Evolutionary conservation across 306 rosid species (phyloP).

Genomic region (Lupinus albus): DNA sequence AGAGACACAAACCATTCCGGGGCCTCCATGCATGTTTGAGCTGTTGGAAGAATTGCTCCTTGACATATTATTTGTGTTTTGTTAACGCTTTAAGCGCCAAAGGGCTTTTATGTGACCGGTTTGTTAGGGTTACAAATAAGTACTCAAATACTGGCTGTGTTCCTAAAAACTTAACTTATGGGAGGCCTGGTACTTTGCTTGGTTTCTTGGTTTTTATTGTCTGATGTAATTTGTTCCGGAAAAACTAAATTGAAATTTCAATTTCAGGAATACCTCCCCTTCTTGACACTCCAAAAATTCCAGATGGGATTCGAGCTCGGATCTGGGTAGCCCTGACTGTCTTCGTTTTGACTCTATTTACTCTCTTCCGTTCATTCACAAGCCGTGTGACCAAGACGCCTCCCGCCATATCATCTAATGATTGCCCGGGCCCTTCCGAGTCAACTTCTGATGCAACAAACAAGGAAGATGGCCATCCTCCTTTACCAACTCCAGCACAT

Average conservation of each 20-base stretch:
- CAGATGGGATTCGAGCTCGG: conserved; percentile 59
- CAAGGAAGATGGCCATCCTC: conserved; percentile 46
- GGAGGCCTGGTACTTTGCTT: conserved; percentile 22
- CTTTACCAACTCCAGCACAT: conserved; percentile 50
- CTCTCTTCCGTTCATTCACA: conserved; percentile 52
- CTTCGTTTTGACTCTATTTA: conserved; percentile 60
- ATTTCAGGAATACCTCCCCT: conserved; percentile 62
- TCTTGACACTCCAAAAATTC: conserved; percentile 42
- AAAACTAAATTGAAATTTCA: conserved; percentile 30
- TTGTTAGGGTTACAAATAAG: conserved; percentile 14
- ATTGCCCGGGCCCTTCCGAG: conserved; percentile 45
- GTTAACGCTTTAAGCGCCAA: conserved; percentile 10
- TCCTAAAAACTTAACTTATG: conserved; percentile 18
- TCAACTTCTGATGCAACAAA: conserved; percentile 40
- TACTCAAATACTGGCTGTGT: conserved; percentile 6
- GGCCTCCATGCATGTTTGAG: conserved; percentile 7
- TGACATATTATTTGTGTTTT: conserved; percentile 15
- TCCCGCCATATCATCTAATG: conserved; percentile 45
- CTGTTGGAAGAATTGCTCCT: conserved; percentile 16
- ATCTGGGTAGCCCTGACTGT: conserved; percentile 61
- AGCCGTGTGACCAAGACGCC: conserved; percentile 56
- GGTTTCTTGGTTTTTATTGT: conserved; percentile 30
- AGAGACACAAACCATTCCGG: neutral
- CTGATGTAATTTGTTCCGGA: conserved; percentile 11
- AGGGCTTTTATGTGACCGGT: conserved; percentile 9